Evolutionary conservation across 2,329 filamentous ascomycete species (phyloP).

Genomic region (Beauveria australis): DNA sequence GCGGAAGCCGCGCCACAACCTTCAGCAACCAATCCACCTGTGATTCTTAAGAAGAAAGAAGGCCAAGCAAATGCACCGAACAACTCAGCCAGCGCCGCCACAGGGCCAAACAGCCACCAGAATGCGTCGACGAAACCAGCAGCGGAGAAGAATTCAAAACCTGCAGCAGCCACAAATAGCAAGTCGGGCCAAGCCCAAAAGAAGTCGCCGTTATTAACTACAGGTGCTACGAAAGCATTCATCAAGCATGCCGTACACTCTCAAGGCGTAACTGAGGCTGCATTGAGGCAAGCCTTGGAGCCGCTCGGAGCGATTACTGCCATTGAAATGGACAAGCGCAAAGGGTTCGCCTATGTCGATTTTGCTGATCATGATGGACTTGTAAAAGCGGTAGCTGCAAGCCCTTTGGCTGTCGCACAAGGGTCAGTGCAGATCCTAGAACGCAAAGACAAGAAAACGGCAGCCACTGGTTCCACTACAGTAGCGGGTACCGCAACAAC

Average conservation of each 20-base stretch:
- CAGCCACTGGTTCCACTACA: conserved; percentile 10
- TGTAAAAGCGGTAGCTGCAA: conserved; percentile 71
- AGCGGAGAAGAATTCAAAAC: conserved; percentile 29
- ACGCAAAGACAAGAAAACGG: conserved; percentile 54
- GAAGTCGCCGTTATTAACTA: conserved; percentile 22
- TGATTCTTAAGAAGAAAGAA: conserved; percentile 36
- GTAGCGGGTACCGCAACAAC: conserved; percentile 5
- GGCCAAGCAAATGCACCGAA: conserved; percentile 15
- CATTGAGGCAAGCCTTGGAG: conserved; percentile 67
- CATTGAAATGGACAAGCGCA: conserved; percentile 90
- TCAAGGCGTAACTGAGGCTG: conserved; percentile 79
- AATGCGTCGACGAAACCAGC: conserved; percentile 18
- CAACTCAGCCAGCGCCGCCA: conserved; percentile 12
- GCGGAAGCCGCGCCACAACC: conserved; percentile 22
- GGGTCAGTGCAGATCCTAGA: conserved; percentile 83
- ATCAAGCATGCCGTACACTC: conserved; percentile 80
- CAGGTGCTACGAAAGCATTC: conserved; percentile 58
- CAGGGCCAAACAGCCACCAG: conserved; percentile 13
- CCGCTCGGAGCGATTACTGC: conserved; percentile 65
- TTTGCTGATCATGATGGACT: conserved; percentile 68
- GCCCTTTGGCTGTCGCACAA: conserved; percentile 73
- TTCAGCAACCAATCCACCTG: conserved; percentile 24
- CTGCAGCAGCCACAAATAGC: conserved; percentile 26
- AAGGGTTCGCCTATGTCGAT: conserved; percentile 89
- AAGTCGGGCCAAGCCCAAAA: conserved; percentile 25